These are phyloP conservation scores for Solanum chiquidenum DNA, from an alignment of 257 asterid genomes.

Conservation along the genomic window DNA sequence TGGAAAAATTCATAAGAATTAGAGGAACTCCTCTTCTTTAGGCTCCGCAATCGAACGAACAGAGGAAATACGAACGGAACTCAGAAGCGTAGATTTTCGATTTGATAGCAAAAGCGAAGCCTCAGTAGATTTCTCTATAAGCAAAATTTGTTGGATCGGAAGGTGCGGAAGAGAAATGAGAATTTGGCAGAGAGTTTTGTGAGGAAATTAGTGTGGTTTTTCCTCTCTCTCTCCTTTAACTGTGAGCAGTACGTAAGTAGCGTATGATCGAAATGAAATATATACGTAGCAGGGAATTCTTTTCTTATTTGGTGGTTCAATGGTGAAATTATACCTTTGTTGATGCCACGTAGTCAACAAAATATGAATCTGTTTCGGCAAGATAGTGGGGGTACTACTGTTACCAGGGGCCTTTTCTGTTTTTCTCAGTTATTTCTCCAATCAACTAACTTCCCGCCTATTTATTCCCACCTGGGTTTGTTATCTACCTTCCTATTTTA, in stretches of 20 bases:
- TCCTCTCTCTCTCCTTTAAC: neutral
- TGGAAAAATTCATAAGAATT: neutral
- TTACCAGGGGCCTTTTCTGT: neutral
- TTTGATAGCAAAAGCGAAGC: neutral
- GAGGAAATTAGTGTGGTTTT: neutral
- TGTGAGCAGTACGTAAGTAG: neutral
- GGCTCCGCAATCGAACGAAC: neutral
- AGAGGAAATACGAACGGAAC: neutral
- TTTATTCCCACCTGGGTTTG: neutral
- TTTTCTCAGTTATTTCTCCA: neutral
- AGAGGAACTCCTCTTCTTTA: neutral
- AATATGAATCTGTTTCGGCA: constrained; percentile 3
- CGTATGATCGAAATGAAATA: neutral
- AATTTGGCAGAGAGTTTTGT: neutral
- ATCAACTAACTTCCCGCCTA: constrained; percentile 17
- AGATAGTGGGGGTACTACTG: neutral
- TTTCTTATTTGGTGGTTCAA: neutral
- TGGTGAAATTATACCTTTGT: neutral
- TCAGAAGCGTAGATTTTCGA: neutral
- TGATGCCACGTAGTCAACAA: constrained; percentile 13
- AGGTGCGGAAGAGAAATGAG: neutral
- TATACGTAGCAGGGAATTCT: neutral
- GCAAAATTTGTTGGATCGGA: neutral
- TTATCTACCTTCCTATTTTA: neutral
- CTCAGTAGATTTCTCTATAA: neutral